Conservation (phyloP, 225 moss, liverwort and hornwort genomes). For the Rhytidiadelphus loreus region DNA sequence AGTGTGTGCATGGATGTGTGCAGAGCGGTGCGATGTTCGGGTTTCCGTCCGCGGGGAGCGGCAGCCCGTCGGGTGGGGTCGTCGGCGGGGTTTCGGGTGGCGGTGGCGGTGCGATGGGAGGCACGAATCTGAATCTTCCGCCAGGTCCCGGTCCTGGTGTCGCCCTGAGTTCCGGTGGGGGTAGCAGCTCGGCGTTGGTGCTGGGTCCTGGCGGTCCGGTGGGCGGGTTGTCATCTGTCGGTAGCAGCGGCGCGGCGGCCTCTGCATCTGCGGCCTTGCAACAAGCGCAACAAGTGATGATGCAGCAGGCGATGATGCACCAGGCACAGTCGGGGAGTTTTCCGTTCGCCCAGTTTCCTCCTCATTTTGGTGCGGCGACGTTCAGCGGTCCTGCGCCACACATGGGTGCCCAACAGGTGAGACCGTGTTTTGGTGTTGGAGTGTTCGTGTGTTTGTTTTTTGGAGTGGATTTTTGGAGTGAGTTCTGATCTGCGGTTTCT, state of each 20-base stretch:
- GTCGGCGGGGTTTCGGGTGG: neutral
- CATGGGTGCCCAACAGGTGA: constrained; percentile 56
- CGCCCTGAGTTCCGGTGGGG: constrained; percentile 9
- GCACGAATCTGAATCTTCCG: constrained; percentile 22
- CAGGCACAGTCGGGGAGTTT: constrained; percentile 43
- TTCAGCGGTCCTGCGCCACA: constrained; percentile 43
- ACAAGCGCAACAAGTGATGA: constrained; percentile 39
- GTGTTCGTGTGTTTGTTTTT: neutral
- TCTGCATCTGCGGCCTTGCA: constrained; percentile 40
- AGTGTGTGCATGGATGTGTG: neutral
- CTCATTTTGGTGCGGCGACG: constrained; percentile 49
- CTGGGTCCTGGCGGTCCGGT: constrained; percentile 22
- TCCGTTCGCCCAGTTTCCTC: constrained; percentile 53
- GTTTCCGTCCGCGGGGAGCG: constrained; percentile 30
- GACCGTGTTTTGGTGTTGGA: neutral
- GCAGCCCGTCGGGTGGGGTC: constrained; percentile 10
- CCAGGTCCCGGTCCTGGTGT: constrained; percentile 17
- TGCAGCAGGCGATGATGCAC: constrained; percentile 77
- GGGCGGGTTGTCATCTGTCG: constrained; percentile 1
- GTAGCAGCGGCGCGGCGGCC: constrained; percentile 20
- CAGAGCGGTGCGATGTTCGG: constrained; percentile 41
- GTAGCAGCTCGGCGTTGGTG: constrained; percentile 14
- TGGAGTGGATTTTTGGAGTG: too few species aligned
- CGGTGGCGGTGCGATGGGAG: constrained; percentile 6
- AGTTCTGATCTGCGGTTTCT: neutral